A percentile compares a stretch with the other conserved stretches of the same genome.
Conservation (phyloP, 2,329 filamentous ascomycete species). For the Cordyceps cateniannulata region DNA sequence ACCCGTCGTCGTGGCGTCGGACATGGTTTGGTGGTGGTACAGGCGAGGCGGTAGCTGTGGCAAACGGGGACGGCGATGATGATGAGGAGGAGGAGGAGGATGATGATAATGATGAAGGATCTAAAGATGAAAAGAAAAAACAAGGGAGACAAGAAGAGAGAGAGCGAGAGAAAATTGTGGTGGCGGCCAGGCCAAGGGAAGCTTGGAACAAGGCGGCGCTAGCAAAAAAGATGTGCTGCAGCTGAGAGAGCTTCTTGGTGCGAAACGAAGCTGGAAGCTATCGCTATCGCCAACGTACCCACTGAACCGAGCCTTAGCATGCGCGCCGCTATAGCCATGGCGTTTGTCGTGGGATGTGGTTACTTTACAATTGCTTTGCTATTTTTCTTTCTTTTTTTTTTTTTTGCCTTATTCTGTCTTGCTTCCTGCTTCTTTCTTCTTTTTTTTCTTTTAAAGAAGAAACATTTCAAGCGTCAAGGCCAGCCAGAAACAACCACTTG, state of each 20-base stretch:
- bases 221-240: background rate
- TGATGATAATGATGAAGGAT: background rate
- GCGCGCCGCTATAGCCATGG: background rate
- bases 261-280: constrained; percentile 1
- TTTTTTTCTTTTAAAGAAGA: background rate
- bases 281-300: background rate
- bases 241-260: background rate
- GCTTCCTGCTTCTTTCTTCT: too few relatives aligned
- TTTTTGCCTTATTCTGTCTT: background rate
- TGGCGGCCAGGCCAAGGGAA: background rate
- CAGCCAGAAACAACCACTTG: too few relatives aligned
- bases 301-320: background rate
- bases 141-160: background rate
- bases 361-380: background rate
- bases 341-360: too few relatives aligned
- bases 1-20: constrained; percentile 30
- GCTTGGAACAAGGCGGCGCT: background rate
- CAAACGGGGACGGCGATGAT: background rate
- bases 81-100: background rate
- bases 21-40: constrained; percentile 19
- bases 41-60: background rate
- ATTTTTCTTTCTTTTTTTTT: background rate
- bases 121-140: background rate
- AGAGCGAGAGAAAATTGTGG: background rate
- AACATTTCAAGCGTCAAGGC: too few relatives aligned